Evolutionary conservation across 2,329 filamentous ascomycete species (phyloP).

Genomic region (Ophiocordyceps robertsii): DNA sequence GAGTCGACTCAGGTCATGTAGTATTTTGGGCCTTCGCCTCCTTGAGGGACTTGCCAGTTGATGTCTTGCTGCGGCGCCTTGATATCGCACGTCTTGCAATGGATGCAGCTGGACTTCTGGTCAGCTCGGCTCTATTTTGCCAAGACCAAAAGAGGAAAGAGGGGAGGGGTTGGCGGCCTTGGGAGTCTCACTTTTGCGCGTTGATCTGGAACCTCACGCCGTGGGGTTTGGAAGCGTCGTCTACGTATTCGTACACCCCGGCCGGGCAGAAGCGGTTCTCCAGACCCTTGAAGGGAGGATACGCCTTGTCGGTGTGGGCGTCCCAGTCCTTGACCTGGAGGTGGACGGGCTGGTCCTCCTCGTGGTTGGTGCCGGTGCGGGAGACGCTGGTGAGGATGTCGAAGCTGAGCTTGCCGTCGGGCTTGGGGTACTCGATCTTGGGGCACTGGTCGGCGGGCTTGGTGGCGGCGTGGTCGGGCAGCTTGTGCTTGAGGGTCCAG

Average conservation of each 20-base stretch:
- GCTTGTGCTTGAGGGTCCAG: constrained; percentile 84
- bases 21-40: constrained; percentile 66
- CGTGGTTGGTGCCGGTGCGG: constrained; percentile 92
- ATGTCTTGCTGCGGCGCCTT: constrained; percentile 96
- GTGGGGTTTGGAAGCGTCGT: constrained; percentile 73
- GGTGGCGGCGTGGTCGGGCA: constrained; percentile 65
- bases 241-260: constrained; percentile 95
- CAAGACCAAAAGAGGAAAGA: neutral
- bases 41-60: constrained; percentile 91
- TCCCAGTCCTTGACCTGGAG: constrained; percentile 94
- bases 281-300: constrained; percentile 77
- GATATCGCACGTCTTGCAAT: constrained; percentile 99
- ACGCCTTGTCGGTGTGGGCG: constrained; percentile 69
- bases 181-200: constrained; percentile 73
- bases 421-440: constrained; percentile 95
- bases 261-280: constrained; percentile 97
- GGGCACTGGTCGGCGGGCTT: constrained; percentile 63
- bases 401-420: constrained; percentile 87
- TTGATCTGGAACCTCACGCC: constrained; percentile 98
- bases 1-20: constrained; percentile 42
- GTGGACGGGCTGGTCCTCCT: constrained; percentile 96
- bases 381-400: constrained; percentile 94
- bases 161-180: neutral
- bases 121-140: constrained; percentile 1
- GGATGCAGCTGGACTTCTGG: constrained; percentile 60